A percentile compares a stretch with the other conserved stretches of the same genome.
Conservation (phyloP, 2,329 filamentous ascomycete species). For the Phyllosticta capitalensis region DNA sequence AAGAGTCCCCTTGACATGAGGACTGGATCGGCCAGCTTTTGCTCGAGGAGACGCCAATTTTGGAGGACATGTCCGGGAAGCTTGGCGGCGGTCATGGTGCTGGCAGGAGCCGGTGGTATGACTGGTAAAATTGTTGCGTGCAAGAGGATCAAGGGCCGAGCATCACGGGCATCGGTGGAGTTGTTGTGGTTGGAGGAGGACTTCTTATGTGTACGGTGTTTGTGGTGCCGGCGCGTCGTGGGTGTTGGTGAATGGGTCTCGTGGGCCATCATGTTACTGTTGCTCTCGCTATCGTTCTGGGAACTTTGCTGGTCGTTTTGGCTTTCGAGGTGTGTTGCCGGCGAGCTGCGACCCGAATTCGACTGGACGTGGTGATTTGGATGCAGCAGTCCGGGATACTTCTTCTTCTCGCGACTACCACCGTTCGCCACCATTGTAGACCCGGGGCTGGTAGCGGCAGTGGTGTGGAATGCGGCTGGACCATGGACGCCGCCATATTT, state of each 20-base stretch:
- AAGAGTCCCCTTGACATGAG: conserved; percentile 60
- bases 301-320: not conserved
- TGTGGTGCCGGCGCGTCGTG: not conserved
- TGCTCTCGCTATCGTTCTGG: not conserved
- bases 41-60: conserved; percentile 58
- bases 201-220: not conserved
- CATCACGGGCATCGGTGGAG: conserved; percentile 14
- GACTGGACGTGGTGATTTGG: not conserved
- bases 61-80: conserved; percentile 44
- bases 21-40: conserved; percentile 63
- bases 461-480: not conserved
- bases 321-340: not conserved
- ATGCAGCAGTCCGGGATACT: not conserved
- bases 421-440: not conserved
- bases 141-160: conserved; percentile 58
- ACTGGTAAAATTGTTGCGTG: conserved; percentile 69
- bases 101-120: conserved; percentile 45
- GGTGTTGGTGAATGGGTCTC: not conserved
- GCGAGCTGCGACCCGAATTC: not conserved
- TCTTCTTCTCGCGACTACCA: not conserved
- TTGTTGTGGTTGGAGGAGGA: not conserved
- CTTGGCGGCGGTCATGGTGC: conserved; percentile 36
- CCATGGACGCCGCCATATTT: not conserved
- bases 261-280: not conserved
- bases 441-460: not conserved